Percentiles rank a stretch among this genome's conserved stretches.
phyloP scores from a whole-genome alignment of 768 basidiomycete species.

The Russula griseocarnosa region DNA sequence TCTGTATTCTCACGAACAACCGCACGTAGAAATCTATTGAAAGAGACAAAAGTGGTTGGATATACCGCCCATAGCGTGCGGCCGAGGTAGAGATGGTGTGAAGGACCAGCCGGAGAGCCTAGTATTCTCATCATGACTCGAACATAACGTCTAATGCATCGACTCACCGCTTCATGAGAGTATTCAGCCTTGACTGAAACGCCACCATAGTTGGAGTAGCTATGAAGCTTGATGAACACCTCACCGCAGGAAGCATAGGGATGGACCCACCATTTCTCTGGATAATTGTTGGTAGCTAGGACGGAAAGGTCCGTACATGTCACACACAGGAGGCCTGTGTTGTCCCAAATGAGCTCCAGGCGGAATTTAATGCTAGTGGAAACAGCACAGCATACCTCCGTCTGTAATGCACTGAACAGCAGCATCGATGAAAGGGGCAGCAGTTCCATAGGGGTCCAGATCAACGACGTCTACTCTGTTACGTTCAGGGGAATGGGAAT shows the following conservation, averaged over 20 bases:
- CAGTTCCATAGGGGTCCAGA: conserved; percentile 96
- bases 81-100: conserved; percentile 83
- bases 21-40: conserved; percentile 98
- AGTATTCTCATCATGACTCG: conserved; percentile 10
- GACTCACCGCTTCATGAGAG: conserved; percentile 82
- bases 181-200: conserved; percentile 89
- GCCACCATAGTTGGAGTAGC: conserved; percentile 95
- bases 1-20: conserved; percentile 75
- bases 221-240: conserved; percentile 33
- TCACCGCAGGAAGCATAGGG: background rate
- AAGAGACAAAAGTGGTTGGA: conserved; percentile 82
- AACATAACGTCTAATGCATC: background rate
- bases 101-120: conserved; percentile 91
- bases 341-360: background rate
- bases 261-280: conserved; percentile 82
- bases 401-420: conserved; percentile 87
- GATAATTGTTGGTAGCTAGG: conserved; percentile 87
- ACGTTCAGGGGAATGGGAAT: conserved; percentile 70
- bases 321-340: conserved; percentile 79
- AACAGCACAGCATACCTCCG: conserved; percentile 55
- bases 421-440: conserved; percentile 93
- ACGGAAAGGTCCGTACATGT: conserved; percentile 97
- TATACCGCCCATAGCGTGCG: conserved; percentile 86
- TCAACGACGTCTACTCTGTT: conserved; percentile 91
- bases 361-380: background rate